Conservation (phyloP, 106 monocot species). For the Phalaenopsis aphrodite region DNA sequence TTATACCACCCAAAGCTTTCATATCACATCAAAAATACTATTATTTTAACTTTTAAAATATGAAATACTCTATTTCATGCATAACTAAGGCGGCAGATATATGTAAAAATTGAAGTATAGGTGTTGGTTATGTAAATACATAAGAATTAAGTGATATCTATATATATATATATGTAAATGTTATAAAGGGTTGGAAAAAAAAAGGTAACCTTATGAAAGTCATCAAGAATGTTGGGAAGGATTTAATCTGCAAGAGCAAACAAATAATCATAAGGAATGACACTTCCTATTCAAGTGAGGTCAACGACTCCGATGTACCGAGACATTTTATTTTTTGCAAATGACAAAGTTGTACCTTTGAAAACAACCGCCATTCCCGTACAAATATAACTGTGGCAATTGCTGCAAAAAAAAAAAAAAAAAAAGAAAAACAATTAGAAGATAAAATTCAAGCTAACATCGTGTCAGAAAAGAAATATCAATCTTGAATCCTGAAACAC, state of each 20-base stretch:
- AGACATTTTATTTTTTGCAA: neutral
- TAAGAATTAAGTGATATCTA: too few relatives aligned
- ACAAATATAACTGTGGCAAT: conserved; percentile 55
- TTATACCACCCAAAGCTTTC: too few relatives aligned
- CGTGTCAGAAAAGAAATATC: neutral
- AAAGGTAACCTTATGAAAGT: conserved; percentile 34
- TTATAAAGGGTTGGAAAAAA: neutral
- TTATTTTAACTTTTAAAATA: too few relatives aligned
- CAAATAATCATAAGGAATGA: neutral
- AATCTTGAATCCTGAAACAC: neutral
- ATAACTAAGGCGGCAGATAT: too few relatives aligned
- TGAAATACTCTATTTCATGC: too few relatives aligned
- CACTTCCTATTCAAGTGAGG: neutral
- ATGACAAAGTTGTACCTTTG: conserved; percentile 28
- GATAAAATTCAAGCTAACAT: neutral
- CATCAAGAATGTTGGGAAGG: conserved; percentile 19
- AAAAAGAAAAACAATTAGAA: neutral
- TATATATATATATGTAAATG: too few relatives aligned
- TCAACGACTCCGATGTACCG: neutral
- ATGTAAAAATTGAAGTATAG: too few relatives aligned
- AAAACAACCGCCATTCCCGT: conserved; percentile 39
- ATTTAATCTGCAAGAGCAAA: conserved; percentile 19
- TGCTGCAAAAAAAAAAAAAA: conserved; percentile 31
- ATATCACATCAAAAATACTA: too few relatives aligned
- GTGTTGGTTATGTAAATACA: too few relatives aligned